A percentile compares a stretch with the other conserved stretches of the same genome.
Conservation (phyloP, 2,329 filamentous ascomycete species). For the Neopestalotiopsis rosae region DNA sequence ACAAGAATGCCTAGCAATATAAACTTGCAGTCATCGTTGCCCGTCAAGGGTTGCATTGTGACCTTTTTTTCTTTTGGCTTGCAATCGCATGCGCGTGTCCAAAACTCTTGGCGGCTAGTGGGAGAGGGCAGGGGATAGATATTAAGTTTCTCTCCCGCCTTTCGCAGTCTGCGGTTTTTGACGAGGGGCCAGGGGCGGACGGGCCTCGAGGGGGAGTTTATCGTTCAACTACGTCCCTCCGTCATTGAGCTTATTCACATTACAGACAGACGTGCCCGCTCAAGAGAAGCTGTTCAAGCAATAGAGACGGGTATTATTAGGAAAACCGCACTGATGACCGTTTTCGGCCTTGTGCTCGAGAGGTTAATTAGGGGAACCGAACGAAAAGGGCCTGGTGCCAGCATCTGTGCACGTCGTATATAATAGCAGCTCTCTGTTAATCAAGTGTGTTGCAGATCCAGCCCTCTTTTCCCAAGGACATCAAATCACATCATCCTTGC, state of each 20-base stretch:
- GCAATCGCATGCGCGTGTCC: neutral
- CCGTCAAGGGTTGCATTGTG: neutral
- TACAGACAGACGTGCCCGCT: neutral
- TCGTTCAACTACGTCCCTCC: too few species aligned
- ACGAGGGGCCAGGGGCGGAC: neutral
- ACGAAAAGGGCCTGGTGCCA: neutral
- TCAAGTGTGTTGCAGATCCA: neutral
- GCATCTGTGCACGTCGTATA: neutral
- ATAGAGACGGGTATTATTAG: neutral
- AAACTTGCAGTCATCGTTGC: neutral
- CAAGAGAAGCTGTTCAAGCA: neutral
- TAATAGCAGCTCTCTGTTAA: neutral
- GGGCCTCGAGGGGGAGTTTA: neutral
- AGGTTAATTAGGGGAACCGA: neutral
- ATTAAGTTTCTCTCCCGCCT: constrained; percentile 1
- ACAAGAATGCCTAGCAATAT: neutral
- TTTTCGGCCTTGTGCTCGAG: neutral
- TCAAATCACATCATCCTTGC: neutral
- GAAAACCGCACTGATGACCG: neutral
- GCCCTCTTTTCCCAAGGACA: neutral
- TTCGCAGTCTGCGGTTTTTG: neutral
- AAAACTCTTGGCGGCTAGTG: neutral
- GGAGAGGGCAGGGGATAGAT: neutral
- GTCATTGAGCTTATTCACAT: too few species aligned
- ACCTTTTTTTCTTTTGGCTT: neutral